Base-by-base conservation (phyloP, 306 rosid species). In the Vigna hirtella region DNA sequence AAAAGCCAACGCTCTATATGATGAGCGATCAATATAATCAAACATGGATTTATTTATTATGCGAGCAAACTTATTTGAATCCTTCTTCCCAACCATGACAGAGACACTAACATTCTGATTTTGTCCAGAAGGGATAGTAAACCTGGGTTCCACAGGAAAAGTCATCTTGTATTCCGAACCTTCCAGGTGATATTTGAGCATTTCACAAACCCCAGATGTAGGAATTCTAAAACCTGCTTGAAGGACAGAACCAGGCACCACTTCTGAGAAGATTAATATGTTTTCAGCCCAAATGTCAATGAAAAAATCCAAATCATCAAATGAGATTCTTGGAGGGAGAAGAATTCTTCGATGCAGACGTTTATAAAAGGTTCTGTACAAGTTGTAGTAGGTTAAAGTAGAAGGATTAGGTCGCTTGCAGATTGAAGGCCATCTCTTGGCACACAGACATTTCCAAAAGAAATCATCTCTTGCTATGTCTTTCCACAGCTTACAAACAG, bases 401-500 rank as follows among this genome's bases (percentile, higher is more conserved):
- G 96, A 90, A 62, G 91, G 90, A 49, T 85, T 82, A 55, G 93
- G 88, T 52, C 63, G 84, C 88, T 88, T 96, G 96, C 96, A 91
- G 72, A 88, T 84, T 6, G 99, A 96, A 61, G 99, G 99, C 98
- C 99, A 93, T 80, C 88, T 91, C 88, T 90, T 88, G 79, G 91
- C 93, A 80, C 97, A 93, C 22, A 76, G 20, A 77, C 99, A 90
- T 82, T 96, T 96, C 98, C 98, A 96, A 38, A 93, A 88, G 91
- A 86, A 96, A 84, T 93, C 99, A 76, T 93, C 98, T 56, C 79
- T 81, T 24, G 94, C 98, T 38, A 88, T 58, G 69, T 86, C 90
- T 77, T 88, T 96, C 99, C 98, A 96, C 70, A 84, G 96, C 91
- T 83, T 91, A 79, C 87, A 88, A 42, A 93, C 98, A 73, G 57